phyloP scores from a whole-genome alignment of 2,329 filamentous ascomycete genomes.

The Myriosclerotinia scirpicola region DNA sequence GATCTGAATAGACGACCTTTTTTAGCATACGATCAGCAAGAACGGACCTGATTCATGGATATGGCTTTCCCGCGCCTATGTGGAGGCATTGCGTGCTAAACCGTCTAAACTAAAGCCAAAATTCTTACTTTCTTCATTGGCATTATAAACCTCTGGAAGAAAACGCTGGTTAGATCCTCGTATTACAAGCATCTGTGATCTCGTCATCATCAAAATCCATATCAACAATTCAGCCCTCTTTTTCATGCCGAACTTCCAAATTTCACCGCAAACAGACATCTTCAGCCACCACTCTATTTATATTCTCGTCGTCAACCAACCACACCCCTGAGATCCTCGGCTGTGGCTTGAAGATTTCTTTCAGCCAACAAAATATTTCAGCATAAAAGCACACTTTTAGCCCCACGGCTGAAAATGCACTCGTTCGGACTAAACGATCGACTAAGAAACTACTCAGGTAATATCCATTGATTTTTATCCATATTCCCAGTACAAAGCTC shows the following conservation, averaged over 20 bases:
- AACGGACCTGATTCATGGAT: neutral
- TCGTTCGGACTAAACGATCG: neutral
- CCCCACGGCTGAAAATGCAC: neutral
- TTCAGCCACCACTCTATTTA: slow-evolving; percentile 13
- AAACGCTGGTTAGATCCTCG: neutral
- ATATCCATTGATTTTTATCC: neutral
- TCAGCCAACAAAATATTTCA: slow-evolving; percentile 1
- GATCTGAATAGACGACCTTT: neutral
- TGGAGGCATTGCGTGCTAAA: neutral
- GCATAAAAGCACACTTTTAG: neutral
- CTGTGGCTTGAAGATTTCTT: neutral
- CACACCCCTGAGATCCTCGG: neutral
- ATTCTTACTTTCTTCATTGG: neutral
- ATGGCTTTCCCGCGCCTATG: neutral
- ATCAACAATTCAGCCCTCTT: neutral
- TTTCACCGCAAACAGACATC: neutral
- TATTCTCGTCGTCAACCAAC: slow-evolving; percentile 2
- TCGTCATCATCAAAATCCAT: neutral
- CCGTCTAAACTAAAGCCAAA: neutral
- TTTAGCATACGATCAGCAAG: neutral
- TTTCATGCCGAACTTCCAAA: neutral
- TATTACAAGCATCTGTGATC: neutral
- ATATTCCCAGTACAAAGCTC: neutral
- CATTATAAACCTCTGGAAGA: no score
- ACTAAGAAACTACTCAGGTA: neutral